Evolutionary conservation across 768 basidiomycete genomes (phyloP).

Genomic region (Suillus clintonianus): DNA sequence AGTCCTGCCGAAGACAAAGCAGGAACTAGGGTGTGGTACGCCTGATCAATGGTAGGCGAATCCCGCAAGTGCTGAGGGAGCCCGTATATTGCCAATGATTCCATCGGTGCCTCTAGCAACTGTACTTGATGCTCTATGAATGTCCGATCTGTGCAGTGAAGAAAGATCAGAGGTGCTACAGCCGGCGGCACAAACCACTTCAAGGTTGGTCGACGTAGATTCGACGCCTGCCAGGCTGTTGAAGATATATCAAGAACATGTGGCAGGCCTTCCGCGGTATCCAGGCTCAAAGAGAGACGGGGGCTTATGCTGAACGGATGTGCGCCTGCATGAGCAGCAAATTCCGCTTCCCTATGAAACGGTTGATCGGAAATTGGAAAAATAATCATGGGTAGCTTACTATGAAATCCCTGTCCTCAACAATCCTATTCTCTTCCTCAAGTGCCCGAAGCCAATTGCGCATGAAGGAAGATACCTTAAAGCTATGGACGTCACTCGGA

Average conservation of each 20-base stretch:
- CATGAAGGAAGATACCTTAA: slow-evolving; percentile 64
- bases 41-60: slow-evolving; percentile 48
- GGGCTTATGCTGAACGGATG: slow-evolving; percentile 1
- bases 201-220: slow-evolving; percentile 75
- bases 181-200: slow-evolving; percentile 87
- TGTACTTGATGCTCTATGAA: slow-evolving; percentile 73
- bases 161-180: slow-evolving; percentile 79
- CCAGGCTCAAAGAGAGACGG: slow-evolving; percentile 23
- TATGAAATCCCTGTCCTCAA: slow-evolving; percentile 45
- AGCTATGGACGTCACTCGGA: slow-evolving; percentile 62
- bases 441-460: slow-evolving; percentile 51
- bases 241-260: slow-evolving; percentile 61
- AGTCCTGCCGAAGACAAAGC: slow-evolving; percentile 69
- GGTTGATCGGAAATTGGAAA: not conserved
- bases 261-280: slow-evolving; percentile 47
- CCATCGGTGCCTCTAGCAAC: slow-evolving; percentile 66
- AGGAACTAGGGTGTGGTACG: slow-evolving; percentile 54
- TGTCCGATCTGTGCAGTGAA: slow-evolving; percentile 73
- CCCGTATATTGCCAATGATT: slow-evolving; percentile 81
- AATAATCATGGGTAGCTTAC: slow-evolving; percentile 33
- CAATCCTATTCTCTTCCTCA: slow-evolving; percentile 42
- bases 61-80: slow-evolving; percentile 69
- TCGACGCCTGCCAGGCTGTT: slow-evolving; percentile 68
- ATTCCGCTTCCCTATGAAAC: not conserved
- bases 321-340: not conserved